These are phyloP conservation scores for Picea abies DNA, from an alignment of 83 land plant species.

Conservation along the genomic window DNA sequence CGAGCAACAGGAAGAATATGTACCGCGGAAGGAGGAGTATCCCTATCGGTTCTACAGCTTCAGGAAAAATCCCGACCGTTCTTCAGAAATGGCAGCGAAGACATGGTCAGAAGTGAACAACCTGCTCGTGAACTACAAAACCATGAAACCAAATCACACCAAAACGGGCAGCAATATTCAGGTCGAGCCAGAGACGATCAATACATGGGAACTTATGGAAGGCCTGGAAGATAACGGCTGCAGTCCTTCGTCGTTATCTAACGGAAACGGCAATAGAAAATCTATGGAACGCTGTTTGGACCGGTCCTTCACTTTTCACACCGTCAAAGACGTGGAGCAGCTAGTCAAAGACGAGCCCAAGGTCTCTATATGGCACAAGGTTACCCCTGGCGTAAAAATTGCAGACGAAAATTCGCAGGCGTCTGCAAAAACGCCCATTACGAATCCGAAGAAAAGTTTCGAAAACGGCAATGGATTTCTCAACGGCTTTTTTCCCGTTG, in stretches of 20 bases:
- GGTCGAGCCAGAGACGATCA: slow-evolving; percentile 65
- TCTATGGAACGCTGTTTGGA: background rate
- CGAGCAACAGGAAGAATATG: background rate
- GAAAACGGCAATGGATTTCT: background rate
- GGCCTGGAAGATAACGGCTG: slow-evolving; percentile 59
- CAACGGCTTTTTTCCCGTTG: slow-evolving; percentile 11
- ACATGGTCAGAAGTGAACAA: slow-evolving; percentile 35
- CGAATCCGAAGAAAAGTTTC: background rate
- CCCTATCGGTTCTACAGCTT: background rate
- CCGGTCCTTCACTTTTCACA: slow-evolving; percentile 64
- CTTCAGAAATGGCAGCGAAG: slow-evolving; percentile 35
- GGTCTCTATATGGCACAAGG: slow-evolving; percentile 17
- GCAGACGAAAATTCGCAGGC: background rate
- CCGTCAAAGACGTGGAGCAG: slow-evolving; percentile 23
- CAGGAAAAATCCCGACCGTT: slow-evolving; percentile 8
- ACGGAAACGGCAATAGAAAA: background rate
- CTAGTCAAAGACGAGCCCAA: slow-evolving; percentile 16
- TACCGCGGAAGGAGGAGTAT: background rate
- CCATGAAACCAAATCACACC: slow-evolving; percentile 37
- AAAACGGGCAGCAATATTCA: slow-evolving; percentile 32
- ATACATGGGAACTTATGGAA: slow-evolving; percentile 77
- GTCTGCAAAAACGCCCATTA: background rate
- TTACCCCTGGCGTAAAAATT: slow-evolving; percentile 12
- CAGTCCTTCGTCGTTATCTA: background rate
- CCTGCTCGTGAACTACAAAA: slow-evolving; percentile 31